phyloP scores from a whole-genome alignment of 1,139 yeast species.

The Suhomyces kunorum region DNA sequence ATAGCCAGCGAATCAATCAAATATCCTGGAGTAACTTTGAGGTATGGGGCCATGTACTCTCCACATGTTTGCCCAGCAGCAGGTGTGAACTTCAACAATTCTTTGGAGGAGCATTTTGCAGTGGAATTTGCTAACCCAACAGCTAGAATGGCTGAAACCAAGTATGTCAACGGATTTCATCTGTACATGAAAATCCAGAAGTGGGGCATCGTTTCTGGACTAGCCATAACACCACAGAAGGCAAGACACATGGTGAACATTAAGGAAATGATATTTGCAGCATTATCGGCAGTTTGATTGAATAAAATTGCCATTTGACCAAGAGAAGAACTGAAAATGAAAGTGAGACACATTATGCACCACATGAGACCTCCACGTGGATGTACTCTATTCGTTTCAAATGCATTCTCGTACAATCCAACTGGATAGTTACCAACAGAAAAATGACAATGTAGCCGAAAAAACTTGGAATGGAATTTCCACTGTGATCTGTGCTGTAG shows the following conservation, averaged over 20 bases:
- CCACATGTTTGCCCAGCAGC: slow-evolving; percentile 55
- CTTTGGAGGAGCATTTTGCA: slow-evolving; percentile 50
- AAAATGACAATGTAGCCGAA: slow-evolving; percentile 36
- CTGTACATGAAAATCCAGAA: slow-evolving; percentile 62
- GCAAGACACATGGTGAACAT: slow-evolving; percentile 67
- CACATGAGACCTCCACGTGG: slow-evolving; percentile 67
- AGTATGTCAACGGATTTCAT: slow-evolving; percentile 67
- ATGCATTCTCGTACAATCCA: slow-evolving; percentile 39
- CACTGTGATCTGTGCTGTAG: slow-evolving; percentile 36
- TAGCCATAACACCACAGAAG: slow-evolving; percentile 81
- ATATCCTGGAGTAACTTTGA: slow-evolving; percentile 33
- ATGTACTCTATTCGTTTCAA: slow-evolving; percentile 28
- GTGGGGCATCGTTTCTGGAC: slow-evolving; percentile 51
- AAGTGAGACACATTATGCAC: slow-evolving; percentile 57
- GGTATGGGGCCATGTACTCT: slow-evolving; percentile 39
- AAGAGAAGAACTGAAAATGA: slow-evolving; percentile 59
- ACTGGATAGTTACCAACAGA: slow-evolving; percentile 47
- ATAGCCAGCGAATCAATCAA: slow-evolving; percentile 41
- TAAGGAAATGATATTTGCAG: slow-evolving; percentile 66
- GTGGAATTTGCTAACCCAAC: slow-evolving; percentile 52
- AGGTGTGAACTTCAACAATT: slow-evolving; percentile 49
- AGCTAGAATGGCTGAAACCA: slow-evolving; percentile 53
- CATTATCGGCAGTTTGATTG: slow-evolving; percentile 66
- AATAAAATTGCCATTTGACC: slow-evolving; percentile 68
- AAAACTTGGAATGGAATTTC: slow-evolving; percentile 38